phyloP scores from a whole-genome alignment of 2,329 filamentous ascomycete genomes.

The Arthrobotrys pseudoclavata region DNA sequence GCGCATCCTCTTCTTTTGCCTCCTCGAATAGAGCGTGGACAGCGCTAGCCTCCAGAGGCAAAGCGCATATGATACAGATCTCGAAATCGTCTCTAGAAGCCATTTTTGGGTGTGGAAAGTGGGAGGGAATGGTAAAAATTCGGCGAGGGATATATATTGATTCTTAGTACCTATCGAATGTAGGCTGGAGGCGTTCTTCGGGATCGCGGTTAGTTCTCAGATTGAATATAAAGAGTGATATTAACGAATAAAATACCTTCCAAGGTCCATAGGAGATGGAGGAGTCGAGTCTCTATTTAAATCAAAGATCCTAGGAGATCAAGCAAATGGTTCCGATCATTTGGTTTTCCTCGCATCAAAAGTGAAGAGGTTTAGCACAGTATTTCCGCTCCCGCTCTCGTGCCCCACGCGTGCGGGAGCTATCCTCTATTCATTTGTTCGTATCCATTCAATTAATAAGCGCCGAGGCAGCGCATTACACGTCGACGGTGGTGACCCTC shows the following conservation, averaged over 20 bases:
- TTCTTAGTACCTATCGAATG: too few species aligned
- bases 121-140: background rate
- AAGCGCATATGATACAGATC: constrained; percentile 30
- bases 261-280: too few species aligned
- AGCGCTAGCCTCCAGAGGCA: constrained; percentile 16
- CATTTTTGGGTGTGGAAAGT: background rate
- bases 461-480: background rate
- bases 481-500: background rate
- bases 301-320: background rate
- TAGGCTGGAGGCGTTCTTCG: too few species aligned
- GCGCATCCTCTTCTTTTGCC: constrained; percentile 61
- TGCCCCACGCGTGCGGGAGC: background rate
- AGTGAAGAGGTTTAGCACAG: background rate
- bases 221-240: too few species aligned
- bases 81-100: constrained; percentile 11
- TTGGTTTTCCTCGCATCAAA: background rate
- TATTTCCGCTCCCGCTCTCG: background rate
- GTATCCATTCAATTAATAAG: background rate
- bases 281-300: background rate
- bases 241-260: too few species aligned
- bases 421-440: background rate
- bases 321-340: background rate
- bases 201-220: too few species aligned
- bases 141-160: background rate
- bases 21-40: constrained; percentile 64